phyloP scores from a whole-genome alignment of 139 green algal species.

The Tetradesmus lagerheimii region DNA sequence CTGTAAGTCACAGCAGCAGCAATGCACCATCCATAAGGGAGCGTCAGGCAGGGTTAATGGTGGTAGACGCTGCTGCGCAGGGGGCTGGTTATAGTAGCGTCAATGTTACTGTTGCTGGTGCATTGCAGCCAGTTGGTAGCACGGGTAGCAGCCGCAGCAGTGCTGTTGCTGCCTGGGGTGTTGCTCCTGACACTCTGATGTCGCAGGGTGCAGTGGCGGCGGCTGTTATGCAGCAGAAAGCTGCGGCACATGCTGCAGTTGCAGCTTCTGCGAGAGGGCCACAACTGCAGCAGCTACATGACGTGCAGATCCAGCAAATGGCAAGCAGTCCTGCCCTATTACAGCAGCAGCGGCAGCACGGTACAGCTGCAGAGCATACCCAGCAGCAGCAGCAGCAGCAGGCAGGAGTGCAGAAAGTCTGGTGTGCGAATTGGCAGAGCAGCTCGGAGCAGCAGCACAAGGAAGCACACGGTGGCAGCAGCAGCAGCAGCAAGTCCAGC shows the following conservation, averaged over 20 bases:
- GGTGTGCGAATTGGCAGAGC: neutral
- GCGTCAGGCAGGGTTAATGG: no score
- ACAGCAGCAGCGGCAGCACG: conserved; percentile 1
- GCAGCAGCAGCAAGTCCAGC: neutral
- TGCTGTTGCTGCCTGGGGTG: neutral
- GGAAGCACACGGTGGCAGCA: neutral
- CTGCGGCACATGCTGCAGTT: neutral
- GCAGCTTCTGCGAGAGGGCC: neutral
- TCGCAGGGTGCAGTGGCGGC: neutral
- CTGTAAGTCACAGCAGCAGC: neutral
- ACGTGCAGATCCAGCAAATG: neutral
- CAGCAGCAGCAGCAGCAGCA: conserved; percentile 28
- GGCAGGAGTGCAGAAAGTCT: neutral
- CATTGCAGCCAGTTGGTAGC: neutral
- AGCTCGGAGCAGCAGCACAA: conserved; percentile 12
- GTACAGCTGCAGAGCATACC: neutral
- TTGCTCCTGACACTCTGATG: neutral
- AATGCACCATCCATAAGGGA: no score
- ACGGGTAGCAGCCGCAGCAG: neutral
- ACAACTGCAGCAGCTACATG: neutral
- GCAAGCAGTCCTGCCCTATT: no score
- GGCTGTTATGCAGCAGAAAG: neutral
- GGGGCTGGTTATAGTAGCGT: neutral
- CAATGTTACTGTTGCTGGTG: neutral
- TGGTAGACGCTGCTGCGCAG: no score